Evolutionary conservation across 1,139 yeast species (phyloP), one percentile per base, ranked within the genome.

Genomic region (Pichia norvegensis): DNA sequence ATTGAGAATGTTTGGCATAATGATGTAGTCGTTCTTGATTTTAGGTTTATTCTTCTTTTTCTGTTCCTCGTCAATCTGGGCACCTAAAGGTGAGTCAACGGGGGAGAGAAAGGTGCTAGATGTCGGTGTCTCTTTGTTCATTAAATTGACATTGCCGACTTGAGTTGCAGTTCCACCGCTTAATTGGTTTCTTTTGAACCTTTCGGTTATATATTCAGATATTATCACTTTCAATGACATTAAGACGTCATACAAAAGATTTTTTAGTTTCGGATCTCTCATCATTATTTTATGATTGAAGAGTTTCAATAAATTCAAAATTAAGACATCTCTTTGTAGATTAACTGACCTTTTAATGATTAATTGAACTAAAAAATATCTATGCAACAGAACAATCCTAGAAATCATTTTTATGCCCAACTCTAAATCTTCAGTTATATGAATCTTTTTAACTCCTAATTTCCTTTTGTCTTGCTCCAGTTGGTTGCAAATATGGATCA

Each of bases 201-300:
- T 53, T 38, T 48, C 41, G 9, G 52, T 49, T 4, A 53, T 42
- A 1, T 49, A 40, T 46, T 63, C 67, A 1, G 66, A 58, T 4
- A 63, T 57, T 35, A 55, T 53, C 20, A 58, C 49, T 56, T 79
- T 81, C 56, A 81, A 65, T 3, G 85, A 73, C 3, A 79, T 64
- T 36, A 82, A 62, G 40, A 82, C 68, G 58, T 84, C 92, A 55
- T 80, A 81, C 1, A 82, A 64, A 51, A 82, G 64, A 45, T 82
- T 76, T 54, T 74, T 76, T 49, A 82, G 59, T 52, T 76, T 76
- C 42, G 76, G 75, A 54, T 72, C 71, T 33, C 63, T 65, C 4
- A 67, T 57, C 46, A 78, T 63, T 29, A 70, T 65, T 4, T 63
- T 59, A 8, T 77, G 69, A 36, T 70, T 67, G 47, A 78, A 66